Evolutionary conservation across 257 asterid genomes (phyloP), one percentile per base, ranked within the genome.

Genomic region (Catharanthus roseus): DNA sequence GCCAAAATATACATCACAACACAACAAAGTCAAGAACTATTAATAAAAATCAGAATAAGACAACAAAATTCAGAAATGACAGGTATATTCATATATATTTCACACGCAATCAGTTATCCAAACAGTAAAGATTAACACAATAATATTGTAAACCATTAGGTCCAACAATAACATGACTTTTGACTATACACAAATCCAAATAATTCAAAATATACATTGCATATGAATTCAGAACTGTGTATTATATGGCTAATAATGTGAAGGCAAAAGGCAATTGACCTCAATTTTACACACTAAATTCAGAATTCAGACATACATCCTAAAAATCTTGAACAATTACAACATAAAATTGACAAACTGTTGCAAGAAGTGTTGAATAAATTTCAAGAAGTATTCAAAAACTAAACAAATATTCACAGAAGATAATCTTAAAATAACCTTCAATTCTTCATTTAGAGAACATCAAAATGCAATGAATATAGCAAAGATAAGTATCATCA

Each of bases 381-480:
- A 19, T 65, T 41, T 4, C 53, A 24, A 44, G 31, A 41, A 21
- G 38, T 42, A 23, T 45, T 18, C 58, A 16, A 51, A 28, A 51
- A 28, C 29, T 11, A 24, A n/a, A 34, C 45, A 33, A 34, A 33
- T 61, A 61, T 39, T 41, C 19, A 23, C 12, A 31, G n/a, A 65
- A 67, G 11, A 53, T 38, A 31, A 44, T 29, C 4, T 4, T 6
- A 58, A 31, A 36, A 45, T 7, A 51, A 67, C 4, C 60, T 12
- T 55, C 8, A 66, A 38, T 38, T 38, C 47, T 67, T 62, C 50
- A 13, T 9, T 39, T 23, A 61, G 42, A 38, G 42, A 3, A 38
- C 42, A 68, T 41, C 67, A 33, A 67, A n/a, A 67, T 8, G 39
- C 55, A 33, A 65, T 38, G 49, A 68, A 60, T 60, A 57, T 56